Conservation (phyloP, 106 monocot species). For the Acanthochlamys bracteata region DNA sequence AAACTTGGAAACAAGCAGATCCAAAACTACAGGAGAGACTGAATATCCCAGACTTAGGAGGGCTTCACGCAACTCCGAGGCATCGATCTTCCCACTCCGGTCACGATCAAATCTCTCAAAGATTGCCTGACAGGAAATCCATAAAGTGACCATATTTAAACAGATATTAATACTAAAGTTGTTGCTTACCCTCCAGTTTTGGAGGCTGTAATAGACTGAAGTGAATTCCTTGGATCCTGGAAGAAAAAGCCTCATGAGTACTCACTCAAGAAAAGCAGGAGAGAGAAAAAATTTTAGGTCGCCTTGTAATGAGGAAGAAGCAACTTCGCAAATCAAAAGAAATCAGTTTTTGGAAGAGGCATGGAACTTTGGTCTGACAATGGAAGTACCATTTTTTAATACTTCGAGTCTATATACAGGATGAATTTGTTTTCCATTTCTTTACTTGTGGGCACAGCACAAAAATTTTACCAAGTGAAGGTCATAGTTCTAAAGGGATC, state of each 20-base stretch:
- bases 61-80: conserved; percentile 66
- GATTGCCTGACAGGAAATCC: conserved; percentile 33
- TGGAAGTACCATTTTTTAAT: too few species aligned
- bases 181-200: conserved; percentile 84
- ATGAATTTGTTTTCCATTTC: too few species aligned
- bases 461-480: too few species aligned
- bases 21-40: conserved; percentile 70
- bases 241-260: background rate
- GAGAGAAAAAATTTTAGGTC: too few species aligned
- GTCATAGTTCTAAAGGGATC: too few species aligned
- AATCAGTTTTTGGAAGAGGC: too few species aligned
- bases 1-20: conserved; percentile 83
- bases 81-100: conserved; percentile 84
- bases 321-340: too few species aligned
- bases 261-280: background rate
- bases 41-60: conserved; percentile 80
- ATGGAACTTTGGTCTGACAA: too few species aligned
- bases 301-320: too few species aligned
- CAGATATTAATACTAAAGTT: background rate
- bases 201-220: conserved; percentile 88
- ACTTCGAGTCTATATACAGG: too few species aligned
- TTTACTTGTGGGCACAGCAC: too few species aligned
- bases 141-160: background rate
- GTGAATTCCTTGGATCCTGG: conserved; percentile 95
- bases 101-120: conserved; percentile 96